Base-by-base conservation (phyloP, 148 eudicot species). In the Rhododendron simsii region DNA sequence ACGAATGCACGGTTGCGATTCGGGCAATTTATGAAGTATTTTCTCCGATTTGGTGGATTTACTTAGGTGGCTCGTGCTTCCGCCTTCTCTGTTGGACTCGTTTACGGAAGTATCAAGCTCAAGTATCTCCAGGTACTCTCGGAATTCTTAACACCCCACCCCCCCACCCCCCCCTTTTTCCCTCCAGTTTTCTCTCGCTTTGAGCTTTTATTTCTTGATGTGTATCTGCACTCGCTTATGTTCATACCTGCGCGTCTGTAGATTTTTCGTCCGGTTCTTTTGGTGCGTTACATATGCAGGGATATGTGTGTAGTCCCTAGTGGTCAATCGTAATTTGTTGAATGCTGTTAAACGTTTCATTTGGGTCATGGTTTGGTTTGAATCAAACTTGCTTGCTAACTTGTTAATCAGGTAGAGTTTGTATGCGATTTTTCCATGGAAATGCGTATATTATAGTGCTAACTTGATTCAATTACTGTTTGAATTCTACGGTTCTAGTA, bases 91-190 rank as follows among this genome's bases (percentile, higher is more conserved):
- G 3, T 33, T 15, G 87, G 87, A 55, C 78, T 85, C 3, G 77
- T 85, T 50, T 85, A 85, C 35, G 87, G 87, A 59, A 63, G 77
- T 20, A 16, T 79, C 26, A 85, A 85, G 87, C 87, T 85, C 78
- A 85, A 85, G 87, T 85, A 79, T 85, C 87, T 85, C 33, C 67
- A 79, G 87, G 87, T 79, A 85, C 33, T 75, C n/a, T 23, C n/a
- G 12, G 20, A n/a, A 26, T 45, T 67, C 20, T 30, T 7, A 13
- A 33, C 35, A 1, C 1, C 35, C 35, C 1, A 1, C 35, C 35
- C 35, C 35, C 1, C 35, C 35, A 1, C 1, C 35, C 35, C 5
- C 11, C 11, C 23, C 18, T 4, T 44, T 14, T 51, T 15, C 35
- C 35, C 35, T 33, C 35, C 35, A 33, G 35, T 39, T 83, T 0